Evolutionary conservation across 2,329 filamentous ascomycete species (phyloP).

Genomic region (Stagonosporopsis chrysanthemi): DNA sequence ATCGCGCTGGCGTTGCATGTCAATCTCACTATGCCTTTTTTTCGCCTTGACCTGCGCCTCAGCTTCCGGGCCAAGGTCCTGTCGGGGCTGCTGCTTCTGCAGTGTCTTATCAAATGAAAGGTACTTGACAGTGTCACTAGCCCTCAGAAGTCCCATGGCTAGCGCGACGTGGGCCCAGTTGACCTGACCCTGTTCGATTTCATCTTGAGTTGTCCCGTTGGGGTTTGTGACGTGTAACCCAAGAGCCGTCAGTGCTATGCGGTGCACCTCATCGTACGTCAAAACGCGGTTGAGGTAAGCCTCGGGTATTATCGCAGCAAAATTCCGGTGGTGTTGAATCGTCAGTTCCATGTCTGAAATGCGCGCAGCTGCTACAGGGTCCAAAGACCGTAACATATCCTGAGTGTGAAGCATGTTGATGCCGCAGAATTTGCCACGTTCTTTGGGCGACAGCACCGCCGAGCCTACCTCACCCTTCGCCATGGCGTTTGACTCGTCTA

Average conservation of each 20-base stretch:
- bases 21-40: slow-evolving; percentile 23
- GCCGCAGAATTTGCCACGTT: slow-evolving; percentile 45
- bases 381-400: slow-evolving; percentile 64
- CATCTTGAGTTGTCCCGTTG: slow-evolving; percentile 8
- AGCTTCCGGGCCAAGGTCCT: slow-evolving; percentile 8
- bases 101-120: slow-evolving; percentile 37
- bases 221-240: slow-evolving; percentile 49
- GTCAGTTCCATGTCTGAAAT: slow-evolving; percentile 35
- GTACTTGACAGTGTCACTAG: slow-evolving; percentile 59
- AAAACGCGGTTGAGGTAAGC: slow-evolving; percentile 58
- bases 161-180: slow-evolving; percentile 52
- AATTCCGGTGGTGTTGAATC: slow-evolving; percentile 26
- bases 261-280: slow-evolving; percentile 67
- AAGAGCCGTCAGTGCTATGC: slow-evolving; percentile 62
- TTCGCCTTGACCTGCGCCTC: slow-evolving; percentile 19
- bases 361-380: slow-evolving; percentile 41
- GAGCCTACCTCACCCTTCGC: slow-evolving; percentile 14
- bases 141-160: slow-evolving; percentile 53
- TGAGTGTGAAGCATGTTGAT: slow-evolving; percentile 72
- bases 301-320: slow-evolving; percentile 37
- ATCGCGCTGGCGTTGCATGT: slow-evolving; percentile 59
- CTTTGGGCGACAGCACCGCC: slow-evolving; percentile 21
- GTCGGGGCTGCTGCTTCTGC: slow-evolving; percentile 16
- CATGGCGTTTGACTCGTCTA: slow-evolving; percentile 24
- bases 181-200: slow-evolving; percentile 32